Base-by-base conservation (phyloP, 108 stramenopile genomes). In the Skeletonema costatum region DNA sequence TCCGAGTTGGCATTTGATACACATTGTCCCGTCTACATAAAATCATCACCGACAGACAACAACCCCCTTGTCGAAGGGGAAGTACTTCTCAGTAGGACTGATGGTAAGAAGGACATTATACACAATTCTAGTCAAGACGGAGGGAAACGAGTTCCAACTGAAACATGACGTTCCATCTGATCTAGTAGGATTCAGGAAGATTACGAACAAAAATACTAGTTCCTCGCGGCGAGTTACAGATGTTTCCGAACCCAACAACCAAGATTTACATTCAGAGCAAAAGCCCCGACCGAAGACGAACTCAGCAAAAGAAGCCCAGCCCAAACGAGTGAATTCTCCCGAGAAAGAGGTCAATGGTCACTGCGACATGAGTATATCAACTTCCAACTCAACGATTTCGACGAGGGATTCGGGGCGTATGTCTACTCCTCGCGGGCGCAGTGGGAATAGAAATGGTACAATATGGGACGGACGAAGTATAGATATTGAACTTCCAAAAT, bases 361-460 rank as follows among this genome's bases (percentile, higher is more conserved):
- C 25, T 61, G 33, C 31, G 32, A 61, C 9, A 61, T 32, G 33
- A 48, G 33, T 53, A 35, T 69, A 14, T 53, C 32, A 19, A 53
- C 68, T 69, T 46, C 68, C 25, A 69, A 56, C 32, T 69, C 68
- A n/a, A 69, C 68, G 31, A 69, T 69, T 33, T 53, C 51, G 4
- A 56, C 68, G 13, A 51, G 35, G 16, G 42, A 46, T 67, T 67
- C 66, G 32, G 32, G 30, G 32, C 13, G 50, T 35, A n/a, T 53
- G 30, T 56, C 32, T 35, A 33, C 68, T 56, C 51, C 50, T 8
- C 68, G 68, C n/a, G 46, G n/a, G 13, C 48, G 5, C 31, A 31
- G 35, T 31, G 36, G 35, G 16, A 16, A 39, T 39, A 11, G 36
- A 13, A 41, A 21, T 58, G 10, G 30, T 39, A 9, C 8, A 36